Conservation (phyloP, 1,284 basidiomycete species). For the Apiotrichum porosum region DNA sequence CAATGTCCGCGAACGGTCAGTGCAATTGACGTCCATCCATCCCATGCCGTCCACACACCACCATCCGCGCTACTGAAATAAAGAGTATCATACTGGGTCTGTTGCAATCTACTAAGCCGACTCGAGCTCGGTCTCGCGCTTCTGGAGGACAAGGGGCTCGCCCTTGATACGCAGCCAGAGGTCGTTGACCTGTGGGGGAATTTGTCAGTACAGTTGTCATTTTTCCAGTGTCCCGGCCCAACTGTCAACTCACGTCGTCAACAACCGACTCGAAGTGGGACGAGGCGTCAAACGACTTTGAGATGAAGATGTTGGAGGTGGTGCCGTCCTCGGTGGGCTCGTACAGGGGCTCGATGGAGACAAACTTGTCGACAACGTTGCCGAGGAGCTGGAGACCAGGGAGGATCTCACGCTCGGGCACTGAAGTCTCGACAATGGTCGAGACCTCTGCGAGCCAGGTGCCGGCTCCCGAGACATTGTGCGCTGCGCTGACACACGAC, state of each 20-base stretch:
- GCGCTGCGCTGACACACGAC: slow-evolving; percentile 92
- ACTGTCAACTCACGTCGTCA: no score
- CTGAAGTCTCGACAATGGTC: slow-evolving; percentile 91
- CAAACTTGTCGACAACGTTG: slow-evolving; percentile 94
- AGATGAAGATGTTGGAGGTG: slow-evolving; percentile 88
- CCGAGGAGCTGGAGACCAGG: slow-evolving; percentile 91
- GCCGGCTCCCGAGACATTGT: slow-evolving; percentile 95
- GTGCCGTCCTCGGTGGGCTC: slow-evolving; percentile 76
- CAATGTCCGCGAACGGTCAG: no score
- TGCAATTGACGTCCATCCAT: no score
- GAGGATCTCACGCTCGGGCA: slow-evolving; percentile 83
- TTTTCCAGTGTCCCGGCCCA: no score
- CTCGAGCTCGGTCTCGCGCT: slow-evolving; percentile 40
- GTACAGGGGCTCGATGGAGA: slow-evolving; percentile 82
- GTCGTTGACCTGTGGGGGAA: no score
- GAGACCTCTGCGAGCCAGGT: slow-evolving; percentile 96
- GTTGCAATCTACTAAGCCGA: no score
- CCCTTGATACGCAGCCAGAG: slow-evolving; percentile 77
- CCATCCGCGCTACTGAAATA: no score
- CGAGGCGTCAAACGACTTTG: slow-evolving; percentile 95
- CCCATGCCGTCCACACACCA: no score
- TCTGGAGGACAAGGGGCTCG: slow-evolving; percentile 47
- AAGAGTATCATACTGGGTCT: no score
- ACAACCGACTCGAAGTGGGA: slow-evolving; percentile 98
- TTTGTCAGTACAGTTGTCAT: no score